Evolutionary conservation across 805 yeast species (phyloP), one percentile per base, ranked within the genome.

Genomic region (Starmerella scarabaei): DNA sequence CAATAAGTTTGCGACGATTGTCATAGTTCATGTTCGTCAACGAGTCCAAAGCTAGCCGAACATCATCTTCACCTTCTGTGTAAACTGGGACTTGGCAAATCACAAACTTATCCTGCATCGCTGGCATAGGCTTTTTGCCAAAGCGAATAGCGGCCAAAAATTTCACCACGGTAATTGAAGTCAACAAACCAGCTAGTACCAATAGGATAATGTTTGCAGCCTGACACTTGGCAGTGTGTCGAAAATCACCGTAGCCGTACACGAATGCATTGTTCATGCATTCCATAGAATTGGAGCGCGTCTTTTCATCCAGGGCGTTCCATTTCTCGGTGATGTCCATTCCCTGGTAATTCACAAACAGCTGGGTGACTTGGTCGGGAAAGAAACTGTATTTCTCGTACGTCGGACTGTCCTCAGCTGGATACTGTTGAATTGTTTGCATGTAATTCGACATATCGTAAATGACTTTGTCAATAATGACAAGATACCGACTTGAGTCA

Each of bases 11-110:
- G 48, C 75, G 70, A 21, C 71, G 63, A 53, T 73, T 71, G 33
- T 76, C 77, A 51, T 67, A 73, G 42, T 69, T 68, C 37, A 75
- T 60, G 28, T 70, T 64, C 15, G 77, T 72, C 24, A 73, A 50
- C 3, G 79, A 73, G 55, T 74, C 79, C 49, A 73, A 59, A 0
- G 78, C 73, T 5, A 70, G 61, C 27, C 79, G 63, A 38, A 73
- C 52, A 32, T 71, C 74, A 12, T 60, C 69, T 51, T 68, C 75
- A 48, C 68, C 72, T 54, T 73, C 80, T 18, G 78, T 73, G 50
- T 73, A 73, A 44, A 61, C 64, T 3, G 68, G 68, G 32, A 64
- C 58, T 42, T 64, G 68, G 45, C 67, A 64, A 1, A 64, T 52
- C 19, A 64, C 68, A 49, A 60, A 64, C 45, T 57, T 55, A 42